Base-by-base conservation (phyloP, 1,284 basidiomycete genomes). In the Cryptococcus sp. region DNA sequence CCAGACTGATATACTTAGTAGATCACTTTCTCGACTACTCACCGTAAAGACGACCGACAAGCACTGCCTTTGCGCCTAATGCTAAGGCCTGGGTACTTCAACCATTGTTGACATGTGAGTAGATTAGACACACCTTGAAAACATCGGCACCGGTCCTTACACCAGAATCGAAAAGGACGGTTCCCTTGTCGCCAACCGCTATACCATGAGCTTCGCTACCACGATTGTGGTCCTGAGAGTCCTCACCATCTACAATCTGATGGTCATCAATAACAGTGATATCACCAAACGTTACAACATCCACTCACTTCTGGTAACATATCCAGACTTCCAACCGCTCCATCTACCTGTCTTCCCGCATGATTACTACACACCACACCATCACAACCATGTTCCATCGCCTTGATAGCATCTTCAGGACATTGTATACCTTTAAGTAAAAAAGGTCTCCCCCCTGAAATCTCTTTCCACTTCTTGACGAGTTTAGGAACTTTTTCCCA, bases 331-430 rank as follows among this genome's bases (percentile, higher is more conserved):
- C 84, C 83, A 11, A 90, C 81, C 1, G 84, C 85, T 3, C 88
- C 88, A 67, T 92, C 89, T 4, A 92, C 81, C 71, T 91, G 89
- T 35, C 88, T 80, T 1, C 88, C 89, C 33, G 88, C 89, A 65
- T 92, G 89, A 67, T 91, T 91, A 5, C 85, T 87, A 7, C 91
- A 86, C 33, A 90, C 74, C 58, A 92, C 86, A 2, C 86, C 89
- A 60, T 91, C 83, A 8, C 84, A 80, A 1, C 83, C 83, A 14
- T 80, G 67, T 23, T 85, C 83, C 7, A 88, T 66, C 0, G 86
- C 86, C 58, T 80, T 81, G 62, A 85, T 82, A 1, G 88, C 87
- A 65, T 90, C 88, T 79, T 87, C 58, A 0, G 76, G 79, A 58
- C 73, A 74, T 60, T 84, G 84, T 46, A 90, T 86, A 3, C 86